Base-by-base conservation (phyloP, 345 rosid genomes). In the Gossypium anomalum region DNA sequence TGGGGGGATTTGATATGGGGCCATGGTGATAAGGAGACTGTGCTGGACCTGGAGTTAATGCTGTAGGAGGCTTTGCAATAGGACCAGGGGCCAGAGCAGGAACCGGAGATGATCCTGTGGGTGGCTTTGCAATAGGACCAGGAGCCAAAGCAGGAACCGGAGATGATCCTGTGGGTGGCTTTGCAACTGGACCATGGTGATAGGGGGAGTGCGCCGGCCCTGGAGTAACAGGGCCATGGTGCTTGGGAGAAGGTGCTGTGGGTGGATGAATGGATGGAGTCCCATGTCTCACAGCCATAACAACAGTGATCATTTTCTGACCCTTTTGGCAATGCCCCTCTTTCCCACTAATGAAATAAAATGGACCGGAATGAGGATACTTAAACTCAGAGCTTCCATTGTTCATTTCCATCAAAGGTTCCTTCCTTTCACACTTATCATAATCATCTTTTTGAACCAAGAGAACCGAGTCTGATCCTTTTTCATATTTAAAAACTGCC, bases 281-380 rank as follows among this genome's bases (percentile, higher is more conserved):
- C 20, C 38, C 67, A 6, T 67, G 10, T 51, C 84, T 80, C 0
- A 45, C 7, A 44, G 89, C 76, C 60, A 47, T 22, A 3, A 92
- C 97, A 10, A 74, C 76, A 6, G 87, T 80, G 48, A 75, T 67
- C 60, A 90, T 23, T 72, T 83, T 93, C 11, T 91, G 97, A 1
- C 90, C 97, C 25, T 82, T 82, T 23, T 59, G 38, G 73, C 97
- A 91, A 59, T 79, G 80, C n/a, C 76, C 83, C 64, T 73, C 38
- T 8, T 80, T 82, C 13, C 91, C 97, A 76, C 91, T 86, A 1
- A 92, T 84, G 84, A 90, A 92, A 58, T 19, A 89, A 73, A 85
- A 86, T 0, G 84, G 81, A 75, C 96, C 96, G 3, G 95, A 84
- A 2, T 70, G 79, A 9, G 72, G 73, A 16, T 90, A 70, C 12